These are phyloP conservation scores for Cystofilobasidium capitatum DNA, from an alignment of 768 basidiomycete species.

Conservation along the genomic window DNA sequence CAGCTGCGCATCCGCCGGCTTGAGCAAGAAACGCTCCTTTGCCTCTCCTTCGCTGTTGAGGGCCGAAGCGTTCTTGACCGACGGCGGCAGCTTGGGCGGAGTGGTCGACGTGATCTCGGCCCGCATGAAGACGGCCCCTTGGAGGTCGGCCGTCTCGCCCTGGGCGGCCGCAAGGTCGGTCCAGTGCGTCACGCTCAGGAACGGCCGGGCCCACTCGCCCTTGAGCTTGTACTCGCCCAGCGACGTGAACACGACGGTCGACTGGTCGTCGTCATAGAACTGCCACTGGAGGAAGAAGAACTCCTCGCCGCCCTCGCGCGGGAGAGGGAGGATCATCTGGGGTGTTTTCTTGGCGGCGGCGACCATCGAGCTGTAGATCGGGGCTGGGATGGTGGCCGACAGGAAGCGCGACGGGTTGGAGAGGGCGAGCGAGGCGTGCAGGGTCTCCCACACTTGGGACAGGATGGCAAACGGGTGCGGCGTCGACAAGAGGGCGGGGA, in stretches of 20 bases:
- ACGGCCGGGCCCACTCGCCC: constrained; percentile 75
- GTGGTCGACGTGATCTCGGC: constrained; percentile 76
- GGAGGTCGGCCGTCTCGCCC: constrained; percentile 33
- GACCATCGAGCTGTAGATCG: constrained; percentile 63
- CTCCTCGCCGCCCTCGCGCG: constrained; percentile 41
- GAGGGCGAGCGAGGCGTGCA: constrained; percentile 69
- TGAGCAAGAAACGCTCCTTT: constrained; percentile 52
- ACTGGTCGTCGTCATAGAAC: constrained; percentile 31
- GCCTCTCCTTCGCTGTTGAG: constrained; percentile 44
- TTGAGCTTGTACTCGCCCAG: constrained; percentile 86
- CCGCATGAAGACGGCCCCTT: constrained; percentile 72
- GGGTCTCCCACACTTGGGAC: constrained; percentile 75
- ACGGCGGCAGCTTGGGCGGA: constrained; percentile 29
- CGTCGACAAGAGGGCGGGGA: constrained; percentile 54
- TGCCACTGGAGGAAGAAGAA: constrained; percentile 73
- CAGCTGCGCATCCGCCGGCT: constrained; percentile 72
- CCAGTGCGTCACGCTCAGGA: constrained; percentile 82
- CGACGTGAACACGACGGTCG: constrained; percentile 84
- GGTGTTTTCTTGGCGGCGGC: constrained; percentile 55
- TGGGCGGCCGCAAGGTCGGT: constrained; percentile 57
- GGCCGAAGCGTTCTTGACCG: too few relatives aligned
- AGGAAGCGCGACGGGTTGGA: constrained; percentile 76
- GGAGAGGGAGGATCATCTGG: constrained; percentile 71
- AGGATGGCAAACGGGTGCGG: constrained; percentile 65
- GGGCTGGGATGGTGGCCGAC: constrained; percentile 67